A percentile compares a stretch with the other conserved stretches of the same genome.
Conservation (phyloP, 2,329 filamentous ascomycete genomes). For the Pyrenochaeta sp. region DNA sequence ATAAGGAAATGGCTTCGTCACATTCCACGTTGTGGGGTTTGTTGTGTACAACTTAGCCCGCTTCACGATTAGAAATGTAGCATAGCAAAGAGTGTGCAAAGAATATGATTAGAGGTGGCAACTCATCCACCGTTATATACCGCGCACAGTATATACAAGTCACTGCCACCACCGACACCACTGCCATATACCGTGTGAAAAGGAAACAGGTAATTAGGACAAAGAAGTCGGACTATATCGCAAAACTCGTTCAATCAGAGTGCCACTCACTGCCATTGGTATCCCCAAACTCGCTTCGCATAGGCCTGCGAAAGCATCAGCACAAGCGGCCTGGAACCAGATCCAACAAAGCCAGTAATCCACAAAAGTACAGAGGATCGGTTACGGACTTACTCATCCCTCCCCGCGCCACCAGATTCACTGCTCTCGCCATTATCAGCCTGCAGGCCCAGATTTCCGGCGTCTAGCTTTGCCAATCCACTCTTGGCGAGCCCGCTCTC, state of each 20-base stretch:
- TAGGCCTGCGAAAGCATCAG: slow-evolving; percentile 1
- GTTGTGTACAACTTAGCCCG: too few species aligned
- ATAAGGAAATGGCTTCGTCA: too few species aligned
- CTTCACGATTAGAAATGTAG: too few species aligned
- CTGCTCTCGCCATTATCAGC: slow-evolving; percentile 34
- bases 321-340: background rate
- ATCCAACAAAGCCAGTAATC: background rate
- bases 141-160: background rate
- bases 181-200: too few species aligned
- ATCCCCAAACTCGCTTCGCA: slow-evolving; percentile 31
- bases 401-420: slow-evolving; percentile 20
- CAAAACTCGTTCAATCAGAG: slow-evolving; percentile 15
- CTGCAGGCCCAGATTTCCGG: slow-evolving; percentile 16
- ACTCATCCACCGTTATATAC: background rate
- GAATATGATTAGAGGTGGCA: too few species aligned
- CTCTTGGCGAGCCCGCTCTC: slow-evolving; percentile 31
- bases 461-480: slow-evolving; percentile 16
- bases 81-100: too few species aligned
- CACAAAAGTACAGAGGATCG: background rate
- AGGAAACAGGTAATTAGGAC: too few species aligned
- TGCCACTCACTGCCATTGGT: slow-evolving; percentile 33
- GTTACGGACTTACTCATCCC: slow-evolving; percentile 29
- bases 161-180: background rate
- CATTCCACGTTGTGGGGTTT: too few species aligned
- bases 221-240: background rate